phyloP scores from a whole-genome alignment of 1,139 yeast genomes.

The Candida freyschussii region DNA sequence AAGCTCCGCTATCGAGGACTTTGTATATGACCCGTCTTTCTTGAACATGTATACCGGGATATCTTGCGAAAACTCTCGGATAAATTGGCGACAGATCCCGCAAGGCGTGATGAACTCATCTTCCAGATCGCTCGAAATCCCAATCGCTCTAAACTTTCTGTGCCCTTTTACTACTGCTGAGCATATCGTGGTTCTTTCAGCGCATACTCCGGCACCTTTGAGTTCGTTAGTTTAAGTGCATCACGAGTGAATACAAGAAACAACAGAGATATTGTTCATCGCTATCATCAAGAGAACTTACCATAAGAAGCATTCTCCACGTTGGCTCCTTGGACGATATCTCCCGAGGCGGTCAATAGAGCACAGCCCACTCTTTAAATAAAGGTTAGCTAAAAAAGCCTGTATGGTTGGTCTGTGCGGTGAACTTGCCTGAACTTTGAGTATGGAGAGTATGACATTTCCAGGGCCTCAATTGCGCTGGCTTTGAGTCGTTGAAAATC shows the following conservation, averaged over 20 bases:
- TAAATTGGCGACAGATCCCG: conserved; percentile 89
- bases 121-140: conserved; percentile 60
- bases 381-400: too few relatives aligned
- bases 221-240: conserved; percentile 2
- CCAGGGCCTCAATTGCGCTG: conserved; percentile 35
- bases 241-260: not conserved
- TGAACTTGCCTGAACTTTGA: conserved; percentile 60
- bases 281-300: conserved; percentile 5
- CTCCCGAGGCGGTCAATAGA: conserved; percentile 48
- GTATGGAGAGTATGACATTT: conserved; percentile 70
- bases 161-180: conserved; percentile 56
- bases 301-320: conserved; percentile 92
- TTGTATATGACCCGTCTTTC: conserved; percentile 40
- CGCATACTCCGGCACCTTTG: conserved; percentile 68
- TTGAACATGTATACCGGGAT: conserved; percentile 62
- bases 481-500: conserved; percentile 8
- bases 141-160: conserved; percentile 53
- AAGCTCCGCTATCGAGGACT: conserved; percentile 53
- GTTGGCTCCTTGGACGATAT: conserved; percentile 67
- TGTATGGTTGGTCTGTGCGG: conserved; percentile 3
- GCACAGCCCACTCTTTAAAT: conserved; percentile 73
- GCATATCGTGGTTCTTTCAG: conserved; percentile 77
- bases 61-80: conserved; percentile 62
- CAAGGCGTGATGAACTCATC: conserved; percentile 71
- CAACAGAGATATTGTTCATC: conserved; percentile 1